Evolutionary conservation across 2,329 filamentous ascomycete species (phyloP).

Genomic region (Botrytis porri): DNA sequence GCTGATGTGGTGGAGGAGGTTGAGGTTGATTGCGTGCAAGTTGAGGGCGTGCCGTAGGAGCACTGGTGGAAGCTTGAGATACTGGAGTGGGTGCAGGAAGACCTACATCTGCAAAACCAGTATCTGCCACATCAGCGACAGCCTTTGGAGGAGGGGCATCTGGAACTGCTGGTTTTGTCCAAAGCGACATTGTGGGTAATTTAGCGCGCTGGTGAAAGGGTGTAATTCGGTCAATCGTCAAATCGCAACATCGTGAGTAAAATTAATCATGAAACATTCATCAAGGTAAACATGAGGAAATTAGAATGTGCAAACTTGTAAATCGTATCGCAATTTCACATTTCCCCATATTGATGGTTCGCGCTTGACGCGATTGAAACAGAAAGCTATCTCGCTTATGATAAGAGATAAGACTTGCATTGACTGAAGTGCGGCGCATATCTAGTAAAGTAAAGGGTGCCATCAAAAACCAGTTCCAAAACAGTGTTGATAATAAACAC

Average conservation of each 20-base stretch:
- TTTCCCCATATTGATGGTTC: not conserved
- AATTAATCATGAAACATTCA: not conserved
- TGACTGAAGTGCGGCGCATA: too few relatives aligned
- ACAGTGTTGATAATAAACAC: too few relatives aligned
- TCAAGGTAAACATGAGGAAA: not conserved
- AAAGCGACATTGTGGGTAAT: slow-evolving; percentile 32
- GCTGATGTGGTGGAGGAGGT: slow-evolving; percentile 39
- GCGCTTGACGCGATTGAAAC: slow-evolving; percentile 2
- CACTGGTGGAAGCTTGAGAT: slow-evolving; percentile 25
- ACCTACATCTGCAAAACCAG: slow-evolving; percentile 42
- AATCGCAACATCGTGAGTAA: not conserved
- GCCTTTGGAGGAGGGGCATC: slow-evolving; percentile 26
- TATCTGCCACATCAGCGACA: slow-evolving; percentile 43
- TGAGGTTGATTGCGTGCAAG: slow-evolving; percentile 42
- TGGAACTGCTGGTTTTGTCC: slow-evolving; percentile 27
- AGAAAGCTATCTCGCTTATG: not conserved
- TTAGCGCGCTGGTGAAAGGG: not conserved
- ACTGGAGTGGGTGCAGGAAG: slow-evolving; percentile 31
- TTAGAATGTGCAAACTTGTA: too few relatives aligned
- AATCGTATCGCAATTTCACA: not conserved
- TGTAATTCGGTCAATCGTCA: not conserved
- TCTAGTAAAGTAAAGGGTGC: not conserved
- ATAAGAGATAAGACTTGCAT: slow-evolving; percentile 6
- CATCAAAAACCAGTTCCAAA: not conserved
- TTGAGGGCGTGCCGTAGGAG: slow-evolving; percentile 35